Conservation (phyloP, 2,329 filamentous ascomycete genomes). For the Penicillium corylophilum region DNA sequence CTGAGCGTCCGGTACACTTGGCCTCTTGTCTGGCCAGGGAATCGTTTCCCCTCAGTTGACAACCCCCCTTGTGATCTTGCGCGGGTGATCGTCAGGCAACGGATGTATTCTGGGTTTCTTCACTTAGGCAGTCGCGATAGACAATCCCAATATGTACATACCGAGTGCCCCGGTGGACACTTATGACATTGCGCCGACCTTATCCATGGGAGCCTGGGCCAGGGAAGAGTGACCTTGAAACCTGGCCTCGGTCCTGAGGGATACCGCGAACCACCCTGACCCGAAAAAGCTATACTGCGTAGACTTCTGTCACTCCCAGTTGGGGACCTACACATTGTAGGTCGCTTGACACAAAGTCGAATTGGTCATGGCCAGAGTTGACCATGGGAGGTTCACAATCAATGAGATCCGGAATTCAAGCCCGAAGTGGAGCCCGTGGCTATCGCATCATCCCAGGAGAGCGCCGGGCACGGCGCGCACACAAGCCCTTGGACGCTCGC, state of each 20-base stretch:
- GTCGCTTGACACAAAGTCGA: not conserved
- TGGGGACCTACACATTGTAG: not conserved
- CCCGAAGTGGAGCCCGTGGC: constrained; percentile 24
- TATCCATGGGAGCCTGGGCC: constrained; percentile 15
- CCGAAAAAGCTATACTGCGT: not conserved
- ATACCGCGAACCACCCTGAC: not conserved
- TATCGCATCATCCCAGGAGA: constrained; percentile 21
- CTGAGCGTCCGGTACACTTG: not conserved
- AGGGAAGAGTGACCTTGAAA: constrained; percentile 10
- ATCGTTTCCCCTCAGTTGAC: constrained; percentile 10
- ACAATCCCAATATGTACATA: not conserved
- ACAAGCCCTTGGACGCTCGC: not conserved
- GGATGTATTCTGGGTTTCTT: not conserved
- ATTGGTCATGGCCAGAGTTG: not conserved
- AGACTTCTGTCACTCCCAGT: not conserved
- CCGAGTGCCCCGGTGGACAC: not conserved
- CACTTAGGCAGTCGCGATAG: not conserved
- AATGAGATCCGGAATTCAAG: constrained; percentile 13
- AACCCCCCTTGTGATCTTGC: constrained; percentile 9
- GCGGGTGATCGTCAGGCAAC: constrained; percentile 27
- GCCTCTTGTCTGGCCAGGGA: constrained; percentile 5
- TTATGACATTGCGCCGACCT: not conserved
- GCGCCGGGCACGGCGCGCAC: constrained; percentile 1
- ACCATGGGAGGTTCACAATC: constrained; percentile 1
- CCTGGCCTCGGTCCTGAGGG: constrained; percentile 13